Evolutionary conservation across 1,284 basidiomycete species (phyloP).

Genomic region (Neotropicomus parvogracilis): DNA sequence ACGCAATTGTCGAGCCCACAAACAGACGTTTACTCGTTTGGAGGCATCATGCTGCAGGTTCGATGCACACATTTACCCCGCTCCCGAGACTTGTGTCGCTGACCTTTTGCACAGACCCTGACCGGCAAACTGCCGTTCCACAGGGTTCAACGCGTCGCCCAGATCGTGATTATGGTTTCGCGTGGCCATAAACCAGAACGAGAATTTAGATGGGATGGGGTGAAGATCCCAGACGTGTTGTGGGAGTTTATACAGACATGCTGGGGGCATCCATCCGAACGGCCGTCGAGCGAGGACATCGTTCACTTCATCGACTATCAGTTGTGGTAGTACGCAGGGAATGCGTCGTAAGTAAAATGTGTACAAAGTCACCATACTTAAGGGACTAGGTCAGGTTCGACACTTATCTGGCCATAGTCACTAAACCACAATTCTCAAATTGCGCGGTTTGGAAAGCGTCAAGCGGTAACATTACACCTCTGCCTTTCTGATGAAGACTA

Average conservation of each 20-base stretch:
- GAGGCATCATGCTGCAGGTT: slow-evolving; percentile 30
- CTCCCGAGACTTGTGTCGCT: background rate
- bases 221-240: slow-evolving; percentile 19
- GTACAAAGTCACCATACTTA: too few relatives aligned
- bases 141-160: slow-evolving; percentile 11
- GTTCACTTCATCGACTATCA: slow-evolving; percentile 15
- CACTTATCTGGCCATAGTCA: too few relatives aligned
- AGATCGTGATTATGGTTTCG: slow-evolving; percentile 25
- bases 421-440: too few relatives aligned
- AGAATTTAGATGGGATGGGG: slow-evolving; percentile 24
- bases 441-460: too few relatives aligned
- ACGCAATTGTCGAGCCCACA: slow-evolving; percentile 20
- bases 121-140: slow-evolving; percentile 29
- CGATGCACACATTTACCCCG: background rate
- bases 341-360: too few relatives aligned
- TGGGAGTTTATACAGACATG: slow-evolving; percentile 26
- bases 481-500: too few relatives aligned
- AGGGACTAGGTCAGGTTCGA: too few relatives aligned
- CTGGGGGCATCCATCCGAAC: slow-evolving; percentile 17
- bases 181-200: slow-evolving; percentile 4
- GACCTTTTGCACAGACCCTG: slow-evolving; percentile 15
- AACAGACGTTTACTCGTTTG: slow-evolving; percentile 29
- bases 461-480: too few relatives aligned
- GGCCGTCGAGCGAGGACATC: slow-evolving; percentile 15
- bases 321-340: background rate